These are phyloP conservation scores for Acacia melanoxylon DNA, from an alignment of 306 rosid genomes.

Conservation along the genomic window DNA sequence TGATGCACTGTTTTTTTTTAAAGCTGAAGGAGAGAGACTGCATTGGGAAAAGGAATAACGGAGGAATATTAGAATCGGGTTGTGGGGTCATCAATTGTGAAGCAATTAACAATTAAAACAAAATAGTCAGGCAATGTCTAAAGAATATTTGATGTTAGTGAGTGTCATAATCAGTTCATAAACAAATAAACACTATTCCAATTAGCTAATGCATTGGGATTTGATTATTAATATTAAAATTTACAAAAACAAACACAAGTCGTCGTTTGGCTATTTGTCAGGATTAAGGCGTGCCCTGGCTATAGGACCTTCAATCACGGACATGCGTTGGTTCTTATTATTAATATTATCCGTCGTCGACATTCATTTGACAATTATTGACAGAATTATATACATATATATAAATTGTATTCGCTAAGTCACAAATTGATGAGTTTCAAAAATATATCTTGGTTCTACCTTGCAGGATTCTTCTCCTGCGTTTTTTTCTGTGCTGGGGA, in stretches of 20 bases:
- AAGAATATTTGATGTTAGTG: constrained; percentile 51
- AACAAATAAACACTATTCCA: constrained; percentile 23
- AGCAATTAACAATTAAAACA: constrained; percentile 17
- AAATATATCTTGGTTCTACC: constrained; percentile 47
- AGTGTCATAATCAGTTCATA: constrained; percentile 48
- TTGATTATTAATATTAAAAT: not conserved
- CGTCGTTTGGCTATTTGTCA: constrained; percentile 76
- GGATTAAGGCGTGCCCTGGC: constrained; percentile 7
- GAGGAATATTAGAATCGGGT: not conserved
- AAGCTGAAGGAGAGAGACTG: not conserved
- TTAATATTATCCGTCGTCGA: constrained; percentile 14
- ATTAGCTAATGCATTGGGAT: not conserved
- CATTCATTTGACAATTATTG: not conserved
- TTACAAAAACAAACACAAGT: constrained; percentile 22
- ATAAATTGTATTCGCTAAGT: constrained; percentile 22
- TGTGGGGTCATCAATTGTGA: not conserved
- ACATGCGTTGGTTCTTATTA: constrained; percentile 28
- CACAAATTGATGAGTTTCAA: constrained; percentile 28
- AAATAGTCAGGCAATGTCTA: constrained; percentile 14
- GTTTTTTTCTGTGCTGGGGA: constrained; percentile 58
- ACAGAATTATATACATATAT: constrained; percentile 1
- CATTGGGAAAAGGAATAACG: not conserved
- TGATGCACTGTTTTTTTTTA: too few relatives aligned
- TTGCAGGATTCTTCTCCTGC: constrained; percentile 54
- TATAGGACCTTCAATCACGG: constrained; percentile 36